phyloP scores from a whole-genome alignment of 495 filamentous ascomycete genomes.

The Articulospora tetracladia region DNA sequence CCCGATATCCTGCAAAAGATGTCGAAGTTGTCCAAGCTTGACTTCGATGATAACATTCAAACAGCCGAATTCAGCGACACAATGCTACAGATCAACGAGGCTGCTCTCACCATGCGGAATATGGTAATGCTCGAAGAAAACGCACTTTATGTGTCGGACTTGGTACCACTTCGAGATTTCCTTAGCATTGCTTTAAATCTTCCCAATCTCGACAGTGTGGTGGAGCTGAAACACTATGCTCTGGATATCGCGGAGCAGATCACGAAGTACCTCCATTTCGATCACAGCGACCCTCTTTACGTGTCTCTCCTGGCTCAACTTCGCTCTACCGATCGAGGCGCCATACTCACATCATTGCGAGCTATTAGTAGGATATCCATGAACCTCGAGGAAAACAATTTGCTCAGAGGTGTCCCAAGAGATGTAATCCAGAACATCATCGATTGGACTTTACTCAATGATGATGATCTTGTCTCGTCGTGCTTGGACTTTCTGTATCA shows the following conservation, averaged over 20 bases:
- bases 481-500: slow-evolving; percentile 95
- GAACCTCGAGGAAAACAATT: slow-evolving; percentile 72
- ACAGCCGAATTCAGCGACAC: slow-evolving; percentile 66
- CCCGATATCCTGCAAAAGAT: slow-evolving; percentile 69
- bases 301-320: slow-evolving; percentile 68
- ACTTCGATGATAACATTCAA: slow-evolving; percentile 68
- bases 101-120: slow-evolving; percentile 83
- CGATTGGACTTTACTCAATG: slow-evolving; percentile 80
- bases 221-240: slow-evolving; percentile 87
- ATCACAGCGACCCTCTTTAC: slow-evolving; percentile 72
- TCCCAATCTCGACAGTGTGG: slow-evolving; percentile 65
- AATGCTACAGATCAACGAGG: slow-evolving; percentile 76
- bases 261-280: slow-evolving; percentile 71
- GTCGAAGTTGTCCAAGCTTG: slow-evolving; percentile 44
- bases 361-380: slow-evolving; percentile 86
- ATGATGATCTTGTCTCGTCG: slow-evolving; percentile 83
- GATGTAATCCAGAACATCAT: slow-evolving; percentile 63
- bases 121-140: slow-evolving; percentile 91
- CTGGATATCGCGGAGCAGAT: slow-evolving; percentile 92
- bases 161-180: slow-evolving; percentile 71
- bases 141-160: slow-evolving; percentile 71
- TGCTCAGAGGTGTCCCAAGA: slow-evolving; percentile 66
- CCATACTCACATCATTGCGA: slow-evolving; percentile 78
- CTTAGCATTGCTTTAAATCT: slow-evolving; percentile 76
- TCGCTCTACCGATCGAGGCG: slow-evolving; percentile 72